Evolutionary conservation across 257 asterid genomes (phyloP).

Genomic region (Solanum chilense): DNA sequence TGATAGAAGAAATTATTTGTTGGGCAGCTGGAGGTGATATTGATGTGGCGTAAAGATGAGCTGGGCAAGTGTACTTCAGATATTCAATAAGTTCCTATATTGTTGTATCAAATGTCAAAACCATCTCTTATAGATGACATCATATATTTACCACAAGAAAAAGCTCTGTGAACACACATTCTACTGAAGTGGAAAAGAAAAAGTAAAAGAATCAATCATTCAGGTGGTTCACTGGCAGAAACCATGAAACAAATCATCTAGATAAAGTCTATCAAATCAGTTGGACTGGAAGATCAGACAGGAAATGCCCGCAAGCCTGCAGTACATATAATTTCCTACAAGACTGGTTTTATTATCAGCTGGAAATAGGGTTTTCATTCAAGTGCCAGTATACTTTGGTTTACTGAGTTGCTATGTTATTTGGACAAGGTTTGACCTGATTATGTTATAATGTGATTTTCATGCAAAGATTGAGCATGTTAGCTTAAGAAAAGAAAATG

Average conservation of each 20-base stretch:
- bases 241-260: background rate
- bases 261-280: background rate
- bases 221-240: background rate
- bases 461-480: background rate
- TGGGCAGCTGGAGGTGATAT: constrained; percentile 95
- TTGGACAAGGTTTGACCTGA: background rate
- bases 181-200: background rate
- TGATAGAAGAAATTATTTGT: constrained; percentile 82
- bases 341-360: background rate
- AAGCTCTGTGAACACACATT: background rate
- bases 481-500: background rate
- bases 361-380: background rate
- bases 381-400: background rate
- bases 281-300: background rate
- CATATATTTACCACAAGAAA: background rate
- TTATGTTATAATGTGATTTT: background rate
- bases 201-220: background rate
- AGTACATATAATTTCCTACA: background rate
- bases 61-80: constrained; percentile 85
- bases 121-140: background rate
- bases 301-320: background rate
- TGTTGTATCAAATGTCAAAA: background rate
- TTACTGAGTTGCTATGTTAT: background rate
- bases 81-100: constrained; percentile 72
- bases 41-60: constrained; percentile 97